Evolutionary conservation across 352 stramenopile species (phyloP).

Genomic region (Phytopythium chamaehyphon): DNA sequence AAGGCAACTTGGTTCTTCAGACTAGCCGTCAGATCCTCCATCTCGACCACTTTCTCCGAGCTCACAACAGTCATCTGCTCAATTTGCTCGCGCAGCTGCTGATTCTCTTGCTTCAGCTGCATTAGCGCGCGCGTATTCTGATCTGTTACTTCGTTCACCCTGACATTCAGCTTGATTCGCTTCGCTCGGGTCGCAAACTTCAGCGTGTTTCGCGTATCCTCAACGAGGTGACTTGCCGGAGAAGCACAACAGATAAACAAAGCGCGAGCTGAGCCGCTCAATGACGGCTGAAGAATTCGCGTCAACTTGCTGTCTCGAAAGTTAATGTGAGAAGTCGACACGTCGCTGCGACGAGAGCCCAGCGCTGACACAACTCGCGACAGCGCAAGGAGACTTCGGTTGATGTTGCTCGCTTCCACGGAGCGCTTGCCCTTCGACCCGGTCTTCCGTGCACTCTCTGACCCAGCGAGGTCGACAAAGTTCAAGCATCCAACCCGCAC

Average conservation of each 20-base stretch:
- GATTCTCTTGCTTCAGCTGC: conserved; percentile 39
- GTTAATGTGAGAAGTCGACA: conserved; percentile 68
- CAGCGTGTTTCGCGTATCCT: conserved; percentile 88
- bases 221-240: conserved; percentile 63
- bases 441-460: conserved; percentile 89
- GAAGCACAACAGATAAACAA: conserved; percentile 86
- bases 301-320: conserved; percentile 94
- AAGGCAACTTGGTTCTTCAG: conserved; percentile 33
- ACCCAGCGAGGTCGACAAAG: conserved; percentile 91
- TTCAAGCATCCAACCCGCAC: conserved; percentile 66
- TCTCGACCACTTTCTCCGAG: conserved; percentile 30
- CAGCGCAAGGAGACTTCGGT: conserved; percentile 69
- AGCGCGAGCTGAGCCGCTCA: conserved; percentile 78
- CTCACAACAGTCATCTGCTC: conserved; percentile 25
- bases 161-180: conserved; percentile 60
- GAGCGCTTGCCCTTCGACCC: conserved; percentile 49
- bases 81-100: conserved; percentile 31
- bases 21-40: conserved; percentile 27
- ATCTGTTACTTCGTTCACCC: conserved; percentile 40
- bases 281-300: conserved; percentile 86
- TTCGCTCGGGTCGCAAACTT: conserved; percentile 90
- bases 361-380: conserved; percentile 91
- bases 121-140: conserved; percentile 26
- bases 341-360: conserved; percentile 72
- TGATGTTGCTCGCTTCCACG: conserved; percentile 55